Base-by-base conservation (phyloP, 352 stramenopile species). In the Phytophthora pseudosyringae region DNA sequence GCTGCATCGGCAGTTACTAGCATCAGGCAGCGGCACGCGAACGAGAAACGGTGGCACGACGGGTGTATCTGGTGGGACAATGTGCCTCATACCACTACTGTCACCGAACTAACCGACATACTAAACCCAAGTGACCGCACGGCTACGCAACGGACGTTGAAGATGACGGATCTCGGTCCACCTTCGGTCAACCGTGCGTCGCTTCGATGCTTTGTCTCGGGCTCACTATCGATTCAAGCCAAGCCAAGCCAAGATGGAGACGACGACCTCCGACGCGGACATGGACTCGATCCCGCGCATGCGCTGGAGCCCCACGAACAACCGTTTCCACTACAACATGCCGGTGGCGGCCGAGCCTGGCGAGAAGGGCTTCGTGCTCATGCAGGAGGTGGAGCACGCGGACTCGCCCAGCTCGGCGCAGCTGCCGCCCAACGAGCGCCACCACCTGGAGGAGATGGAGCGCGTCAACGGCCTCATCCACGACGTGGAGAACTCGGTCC, bases 281-380 rank as follows among this genome's bases (percentile, higher is more conserved):
- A 41, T 90, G 69, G 81, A 86, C 45, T 77, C 76, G 52, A 89
- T 93, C 68, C 84, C 84, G 36, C 84, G 84, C 5, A 53, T 93
- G 52, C 84, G 81, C 47, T 93, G 84, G 84, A 88, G 73, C 64
- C 68, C 81, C 28, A 59, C 59, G 41, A 88, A 88, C 74, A 87
- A 93, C 67, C 84, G 84, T 43, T 93, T 93, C 75, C 84, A 91
- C 71, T 93, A 79, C 70, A 89, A 77, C 44, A 66, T 91, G 59
- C 84, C 81, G 6, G 62, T 90, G 48, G 82, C 80, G 1, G 69
- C 77, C 21, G 81, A 93, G 57, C 83, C 83, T 0, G 83, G 83
- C 55, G 62, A 59, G 3, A 56, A 80, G 55, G 83, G 83, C 53
- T 93, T 91, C 61, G 81, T 91, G 49, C 63, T 93, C 51, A 54